Conservation (phyloP, 768 basidiomycete genomes). For the Vararia minispora region DNA sequence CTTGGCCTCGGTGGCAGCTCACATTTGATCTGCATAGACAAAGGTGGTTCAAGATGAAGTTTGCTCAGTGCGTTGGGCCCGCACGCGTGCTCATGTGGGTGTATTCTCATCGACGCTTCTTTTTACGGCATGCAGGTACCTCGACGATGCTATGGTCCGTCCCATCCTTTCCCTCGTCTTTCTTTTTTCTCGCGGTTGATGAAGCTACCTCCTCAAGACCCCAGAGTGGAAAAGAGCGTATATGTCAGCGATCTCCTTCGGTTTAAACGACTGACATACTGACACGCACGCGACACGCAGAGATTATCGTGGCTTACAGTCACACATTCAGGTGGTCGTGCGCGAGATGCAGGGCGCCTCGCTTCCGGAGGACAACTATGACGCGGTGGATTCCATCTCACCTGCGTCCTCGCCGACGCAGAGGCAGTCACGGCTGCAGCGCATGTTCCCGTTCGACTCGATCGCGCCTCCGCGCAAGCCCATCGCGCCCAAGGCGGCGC, state of each 20-base stretch:
- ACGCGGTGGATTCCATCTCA: background rate
- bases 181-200: background rate
- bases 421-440: background rate
- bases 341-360: background rate
- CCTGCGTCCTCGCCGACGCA: background rate
- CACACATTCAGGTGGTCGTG: conserved; percentile 8
- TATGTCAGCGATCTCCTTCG: conserved; percentile 6
- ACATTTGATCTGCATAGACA: no score
- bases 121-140: conserved; percentile 5
- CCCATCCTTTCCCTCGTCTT: background rate
- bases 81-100: background rate
- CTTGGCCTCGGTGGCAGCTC: no score
- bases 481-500: no score
- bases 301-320: conserved; percentile 13
- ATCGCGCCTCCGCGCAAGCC: no score
- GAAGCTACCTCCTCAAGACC: conserved; percentile 2
- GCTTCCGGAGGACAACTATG: background rate
- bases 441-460: no score
- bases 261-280: background rate
- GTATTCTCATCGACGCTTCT: background rate
- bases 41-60: conserved; percentile 11
- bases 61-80: conserved; percentile 9
- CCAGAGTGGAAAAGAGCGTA: conserved; percentile 16
- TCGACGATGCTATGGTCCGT: conserved; percentile 11
- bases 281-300: conserved; percentile 4